Percentiles rank a stretch among this genome's conserved stretches.
phyloP scores from a whole-genome alignment of 108 stramenopile species.

The Nitzschia putrida region DNA sequence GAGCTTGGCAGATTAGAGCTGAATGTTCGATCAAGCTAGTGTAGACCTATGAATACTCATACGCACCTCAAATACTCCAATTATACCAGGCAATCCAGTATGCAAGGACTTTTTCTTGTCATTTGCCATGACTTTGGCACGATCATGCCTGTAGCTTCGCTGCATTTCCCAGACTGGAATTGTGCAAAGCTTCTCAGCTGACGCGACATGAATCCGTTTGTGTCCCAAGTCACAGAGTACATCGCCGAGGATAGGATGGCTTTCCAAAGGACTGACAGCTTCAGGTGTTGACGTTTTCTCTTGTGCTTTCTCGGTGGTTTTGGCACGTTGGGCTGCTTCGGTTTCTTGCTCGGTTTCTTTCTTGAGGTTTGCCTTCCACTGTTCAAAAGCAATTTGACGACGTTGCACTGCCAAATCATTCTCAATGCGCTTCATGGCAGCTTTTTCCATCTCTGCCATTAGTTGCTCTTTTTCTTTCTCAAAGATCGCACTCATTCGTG shows the following conservation, averaged over 20 bases:
- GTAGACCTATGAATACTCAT: background rate
- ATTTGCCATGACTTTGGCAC: constrained; percentile 67
- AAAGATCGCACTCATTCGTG: constrained; percentile 22
- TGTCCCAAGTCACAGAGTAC: constrained; percentile 54
- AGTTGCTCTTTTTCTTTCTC: constrained; percentile 32
- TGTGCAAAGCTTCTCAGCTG: constrained; percentile 43
- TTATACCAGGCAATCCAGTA: constrained; percentile 77
- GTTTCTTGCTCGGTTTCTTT: constrained; percentile 31
- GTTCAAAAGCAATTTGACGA: constrained; percentile 46
- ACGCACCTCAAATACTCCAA: constrained; percentile 58
- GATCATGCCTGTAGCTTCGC: constrained; percentile 74
- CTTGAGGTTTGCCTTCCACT: constrained; percentile 40
- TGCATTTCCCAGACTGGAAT: constrained; percentile 81
- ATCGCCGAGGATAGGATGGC: constrained; percentile 72
- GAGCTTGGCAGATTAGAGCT: constrained; percentile 5
- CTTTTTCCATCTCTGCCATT: constrained; percentile 41
- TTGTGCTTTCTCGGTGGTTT: background rate
- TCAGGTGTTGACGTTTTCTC: background rate
- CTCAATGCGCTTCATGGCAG: constrained; percentile 44
- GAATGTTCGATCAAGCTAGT: background rate
- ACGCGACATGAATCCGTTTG: constrained; percentile 66
- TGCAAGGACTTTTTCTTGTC: constrained; percentile 67
- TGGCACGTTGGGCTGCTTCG: constrained; percentile 1
- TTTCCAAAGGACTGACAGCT: background rate
- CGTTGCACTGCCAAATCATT: constrained; percentile 43